These are phyloP conservation scores for Mytilinidion resinicola DNA, from an alignment of 495 filamentous ascomycete genomes.

Conservation along the genomic window DNA sequence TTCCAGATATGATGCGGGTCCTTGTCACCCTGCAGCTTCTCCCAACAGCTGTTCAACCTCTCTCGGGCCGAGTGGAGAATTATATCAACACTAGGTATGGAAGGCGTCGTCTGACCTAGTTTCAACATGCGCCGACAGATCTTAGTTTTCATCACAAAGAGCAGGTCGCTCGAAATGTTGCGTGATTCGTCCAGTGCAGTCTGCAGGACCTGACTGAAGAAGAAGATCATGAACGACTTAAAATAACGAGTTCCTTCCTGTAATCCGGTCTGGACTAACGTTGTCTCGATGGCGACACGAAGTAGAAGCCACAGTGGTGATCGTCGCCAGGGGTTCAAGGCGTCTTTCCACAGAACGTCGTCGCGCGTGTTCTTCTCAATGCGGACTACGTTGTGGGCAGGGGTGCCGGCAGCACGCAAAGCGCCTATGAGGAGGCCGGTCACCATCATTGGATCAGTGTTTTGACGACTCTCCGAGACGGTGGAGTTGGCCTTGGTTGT, in stretches of 20 bases:
- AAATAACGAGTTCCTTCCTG: conserved; percentile 32
- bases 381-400: conserved; percentile 21
- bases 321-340: conserved; percentile 46
- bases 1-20: neutral
- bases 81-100: neutral
- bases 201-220: conserved; percentile 41
- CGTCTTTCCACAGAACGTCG: conserved; percentile 48
- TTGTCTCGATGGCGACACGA: conserved; percentile 48
- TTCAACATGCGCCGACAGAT: conserved; percentile 12
- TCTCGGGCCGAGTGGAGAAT: neutral
- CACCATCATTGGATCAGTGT: conserved; percentile 48
- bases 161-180: conserved; percentile 6
- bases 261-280: conserved; percentile 4
- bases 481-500: conserved; percentile 38
- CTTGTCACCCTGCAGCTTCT: neutral
- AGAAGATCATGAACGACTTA: conserved; percentile 52
- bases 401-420: conserved; percentile 41
- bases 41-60: neutral
- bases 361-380: conserved; percentile 57
- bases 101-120: neutral
- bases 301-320: conserved; percentile 56
- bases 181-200: conserved; percentile 7
- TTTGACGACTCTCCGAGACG: conserved; percentile 48
- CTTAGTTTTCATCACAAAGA: conserved; percentile 17
- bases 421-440: conserved; percentile 49